A percentile compares a stretch with the other conserved stretches of the same genome.
These are phyloP conservation scores for Trichoderma gracile DNA, from an alignment of 2,329 filamentous ascomycete species.

Conservation along the genomic window DNA sequence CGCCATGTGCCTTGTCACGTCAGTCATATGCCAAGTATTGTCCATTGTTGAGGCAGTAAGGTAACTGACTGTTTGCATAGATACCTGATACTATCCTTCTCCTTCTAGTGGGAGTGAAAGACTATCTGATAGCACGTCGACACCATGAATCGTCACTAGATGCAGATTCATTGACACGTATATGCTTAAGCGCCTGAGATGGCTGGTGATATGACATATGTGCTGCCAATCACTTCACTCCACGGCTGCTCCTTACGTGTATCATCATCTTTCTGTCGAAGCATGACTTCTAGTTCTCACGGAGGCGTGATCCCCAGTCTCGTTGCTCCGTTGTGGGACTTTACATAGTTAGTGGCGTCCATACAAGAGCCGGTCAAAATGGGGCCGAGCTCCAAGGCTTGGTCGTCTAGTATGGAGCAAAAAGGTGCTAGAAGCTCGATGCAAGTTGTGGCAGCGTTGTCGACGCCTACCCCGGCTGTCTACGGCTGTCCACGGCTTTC, in stretches of 20 bases:
- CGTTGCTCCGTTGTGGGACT: not conserved
- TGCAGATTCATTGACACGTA: no score
- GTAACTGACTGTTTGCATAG: not conserved
- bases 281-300: not conserved
- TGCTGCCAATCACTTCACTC: no score
- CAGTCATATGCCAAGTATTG: not conserved
- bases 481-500: slow-evolving; percentile 13
- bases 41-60: no score
- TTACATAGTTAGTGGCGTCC: not conserved
- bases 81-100: slow-evolving; percentile 21
- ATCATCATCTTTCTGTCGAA: not conserved
- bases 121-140: no score
- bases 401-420: not conserved
- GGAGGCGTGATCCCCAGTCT: not conserved
- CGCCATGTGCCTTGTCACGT: slow-evolving; percentile 23
- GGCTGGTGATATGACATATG: no score
- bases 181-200: no score
- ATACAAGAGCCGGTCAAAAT: not conserved
- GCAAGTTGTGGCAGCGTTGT: not conserved
- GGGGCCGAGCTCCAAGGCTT: not conserved
- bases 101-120: not conserved
- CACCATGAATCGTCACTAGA: no score
- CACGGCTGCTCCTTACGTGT: no score
- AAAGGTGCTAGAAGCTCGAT: not conserved
- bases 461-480: not conserved